phyloP scores from a whole-genome alignment of 257 asterid species.

The Nemophila menziesii region DNA sequence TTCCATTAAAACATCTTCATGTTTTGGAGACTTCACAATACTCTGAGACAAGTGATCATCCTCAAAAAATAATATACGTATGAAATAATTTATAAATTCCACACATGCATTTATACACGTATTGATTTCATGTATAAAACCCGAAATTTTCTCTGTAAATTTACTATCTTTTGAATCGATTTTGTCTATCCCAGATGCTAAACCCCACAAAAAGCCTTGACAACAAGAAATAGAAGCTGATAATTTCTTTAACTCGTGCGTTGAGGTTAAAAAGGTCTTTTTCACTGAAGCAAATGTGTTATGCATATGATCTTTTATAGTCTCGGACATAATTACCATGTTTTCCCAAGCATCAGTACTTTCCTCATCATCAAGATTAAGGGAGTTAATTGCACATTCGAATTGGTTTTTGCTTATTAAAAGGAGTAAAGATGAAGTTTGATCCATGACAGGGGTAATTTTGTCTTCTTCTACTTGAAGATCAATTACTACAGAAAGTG shows the following conservation, averaged over 20 bases:
- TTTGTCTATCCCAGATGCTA: constrained; percentile 39
- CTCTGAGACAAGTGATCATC: constrained; percentile 18
- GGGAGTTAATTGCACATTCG: constrained; percentile 24
- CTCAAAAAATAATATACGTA: constrained; percentile 41
- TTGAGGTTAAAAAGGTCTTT: constrained; percentile 18
- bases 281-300: constrained; percentile 20
- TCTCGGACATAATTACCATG: constrained; percentile 36
- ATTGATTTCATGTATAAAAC: constrained; percentile 28
- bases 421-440: constrained; percentile 48
- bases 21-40: constrained; percentile 11
- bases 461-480: constrained; percentile 30
- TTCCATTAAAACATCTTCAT: constrained; percentile 19
- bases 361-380: constrained; percentile 19
- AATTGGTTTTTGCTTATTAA: constrained; percentile 36
- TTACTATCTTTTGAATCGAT: constrained; percentile 18
- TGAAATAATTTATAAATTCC: constrained; percentile 22
- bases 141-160: constrained; percentile 22
- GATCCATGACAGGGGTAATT: constrained; percentile 45
- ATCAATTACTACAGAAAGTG: constrained; percentile 43
- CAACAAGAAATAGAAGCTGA: constrained; percentile 46
- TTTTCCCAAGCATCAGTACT: constrained; percentile 26
- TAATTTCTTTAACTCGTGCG: constrained; percentile 34
- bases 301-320: constrained; percentile 33
- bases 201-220: constrained; percentile 70
- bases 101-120: constrained; percentile 33